Evolutionary conservation across 78 protist genomes (phyloP).

Genomic region (Dictyostelium intermedium): DNA sequence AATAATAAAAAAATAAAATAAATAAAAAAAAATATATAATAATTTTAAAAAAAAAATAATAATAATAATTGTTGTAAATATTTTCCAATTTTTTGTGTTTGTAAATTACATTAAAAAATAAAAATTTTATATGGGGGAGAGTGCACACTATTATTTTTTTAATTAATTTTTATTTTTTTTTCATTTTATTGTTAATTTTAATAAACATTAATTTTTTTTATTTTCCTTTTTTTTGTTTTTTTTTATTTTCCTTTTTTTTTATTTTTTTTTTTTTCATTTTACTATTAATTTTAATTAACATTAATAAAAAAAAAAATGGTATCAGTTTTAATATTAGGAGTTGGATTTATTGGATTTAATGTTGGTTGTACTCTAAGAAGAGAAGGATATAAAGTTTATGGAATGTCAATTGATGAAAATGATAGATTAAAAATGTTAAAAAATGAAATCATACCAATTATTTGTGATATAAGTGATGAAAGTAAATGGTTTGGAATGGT

Average conservation of each 20-base stretch:
- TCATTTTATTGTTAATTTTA: too few relatives aligned
- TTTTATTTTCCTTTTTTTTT: neutral
- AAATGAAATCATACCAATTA: slow-evolving; percentile 18
- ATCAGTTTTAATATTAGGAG: neutral
- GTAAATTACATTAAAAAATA: too few relatives aligned
- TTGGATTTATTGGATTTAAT: slow-evolving; percentile 1
- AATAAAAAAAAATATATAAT: neutral
- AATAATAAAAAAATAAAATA: neutral
- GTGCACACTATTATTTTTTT: too few relatives aligned
- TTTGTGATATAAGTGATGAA: neutral
- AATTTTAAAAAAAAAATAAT: neutral
- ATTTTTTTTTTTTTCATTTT: neutral
- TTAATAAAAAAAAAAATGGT: neutral
- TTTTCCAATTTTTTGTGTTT: too few relatives aligned
- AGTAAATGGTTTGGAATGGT: neutral
- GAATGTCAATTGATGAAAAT: neutral
- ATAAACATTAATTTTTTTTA: too few relatives aligned
- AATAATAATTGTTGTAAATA: too few relatives aligned
- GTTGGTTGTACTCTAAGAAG: neutral
- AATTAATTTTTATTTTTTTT: too few relatives aligned
- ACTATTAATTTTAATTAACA: too few relatives aligned
- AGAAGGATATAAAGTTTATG: slow-evolving; percentile 1
- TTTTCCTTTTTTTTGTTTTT: too few relatives aligned
- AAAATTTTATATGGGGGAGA: too few relatives aligned
- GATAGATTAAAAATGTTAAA: neutral